Conservation (phyloP, 202 grass and related monocot species). For the Hordeum pubiflorum region DNA sequence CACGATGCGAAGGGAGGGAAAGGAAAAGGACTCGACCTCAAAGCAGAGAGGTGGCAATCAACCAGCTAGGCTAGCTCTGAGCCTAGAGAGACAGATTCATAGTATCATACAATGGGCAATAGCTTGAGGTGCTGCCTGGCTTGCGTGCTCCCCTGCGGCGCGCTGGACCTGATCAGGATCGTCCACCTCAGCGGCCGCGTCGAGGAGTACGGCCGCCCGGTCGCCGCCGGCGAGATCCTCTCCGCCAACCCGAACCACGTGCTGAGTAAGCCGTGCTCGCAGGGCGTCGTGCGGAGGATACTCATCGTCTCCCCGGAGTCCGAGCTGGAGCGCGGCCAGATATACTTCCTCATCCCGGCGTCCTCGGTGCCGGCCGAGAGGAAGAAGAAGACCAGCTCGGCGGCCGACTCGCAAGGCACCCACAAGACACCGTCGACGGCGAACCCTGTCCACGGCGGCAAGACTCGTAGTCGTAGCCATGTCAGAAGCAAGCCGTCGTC, state of each 20-base stretch:
- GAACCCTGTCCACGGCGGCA: neutral
- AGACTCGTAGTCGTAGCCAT: neutral
- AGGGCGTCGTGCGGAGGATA: conserved; percentile 55
- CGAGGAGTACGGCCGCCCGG: conserved; percentile 65
- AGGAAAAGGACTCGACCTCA: neutral
- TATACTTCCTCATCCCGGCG: conserved; percentile 78
- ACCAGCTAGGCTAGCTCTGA: neutral
- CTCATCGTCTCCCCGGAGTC: conserved; percentile 58
- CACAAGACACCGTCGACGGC: too few relatives aligned
- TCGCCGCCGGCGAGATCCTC: conserved; percentile 71
- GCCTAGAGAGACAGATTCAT: neutral
- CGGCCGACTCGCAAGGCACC: neutral
- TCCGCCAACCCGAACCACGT: conserved; percentile 68
- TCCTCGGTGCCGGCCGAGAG: conserved; percentile 38
- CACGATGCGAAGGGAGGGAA: conserved; percentile 12
- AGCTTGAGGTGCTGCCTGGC: conserved; percentile 82
- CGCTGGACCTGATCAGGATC: conserved; percentile 82
- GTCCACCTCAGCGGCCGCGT: conserved; percentile 82
- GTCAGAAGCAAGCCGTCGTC: neutral
- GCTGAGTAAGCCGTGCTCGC: conserved; percentile 65
- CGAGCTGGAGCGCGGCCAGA: conserved; percentile 72
- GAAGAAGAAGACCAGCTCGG: conserved; percentile 28
- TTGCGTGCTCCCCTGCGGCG: conserved; percentile 80
- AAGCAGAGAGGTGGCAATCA: neutral
- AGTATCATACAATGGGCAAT: conserved; percentile 49